Evolutionary conservation across 345 rosid genomes (phyloP).

Genomic region (Triadica sebifera): DNA sequence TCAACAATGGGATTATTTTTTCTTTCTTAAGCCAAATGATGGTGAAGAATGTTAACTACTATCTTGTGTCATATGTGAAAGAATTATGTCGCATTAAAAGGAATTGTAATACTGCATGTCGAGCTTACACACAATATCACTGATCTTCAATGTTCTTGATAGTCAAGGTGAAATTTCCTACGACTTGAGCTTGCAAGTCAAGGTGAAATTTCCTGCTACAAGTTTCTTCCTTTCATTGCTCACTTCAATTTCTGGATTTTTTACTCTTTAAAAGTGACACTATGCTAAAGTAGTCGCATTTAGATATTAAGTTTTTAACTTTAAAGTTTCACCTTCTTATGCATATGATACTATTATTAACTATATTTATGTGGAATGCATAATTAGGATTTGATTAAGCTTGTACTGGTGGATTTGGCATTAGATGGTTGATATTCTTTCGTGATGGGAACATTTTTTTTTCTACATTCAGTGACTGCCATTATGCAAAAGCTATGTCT

Average conservation of each 20-base stretch:
- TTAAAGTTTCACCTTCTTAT: background rate
- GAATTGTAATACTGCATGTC: background rate
- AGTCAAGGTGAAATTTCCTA: background rate
- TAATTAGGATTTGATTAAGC: background rate
- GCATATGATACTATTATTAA: background rate
- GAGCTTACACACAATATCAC: background rate
- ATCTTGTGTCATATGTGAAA: too few relatives aligned
- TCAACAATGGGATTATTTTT: background rate
- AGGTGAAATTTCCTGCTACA: background rate
- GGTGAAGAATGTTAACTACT: too few relatives aligned
- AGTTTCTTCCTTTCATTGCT: background rate
- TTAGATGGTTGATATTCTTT: background rate
- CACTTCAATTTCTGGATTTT: background rate
- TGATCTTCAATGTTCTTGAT: background rate
- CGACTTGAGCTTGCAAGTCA: background rate
- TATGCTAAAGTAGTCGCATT: background rate
- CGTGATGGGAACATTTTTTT: constrained; percentile 8
- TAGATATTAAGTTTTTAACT: background rate
- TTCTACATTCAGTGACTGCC: constrained; percentile 37
- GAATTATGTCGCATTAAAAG: background rate
- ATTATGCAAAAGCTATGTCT: constrained; percentile 26
- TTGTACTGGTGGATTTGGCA: background rate
- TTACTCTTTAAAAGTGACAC: background rate
- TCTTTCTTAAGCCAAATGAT: background rate
- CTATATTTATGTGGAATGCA: background rate